Evolutionary conservation across 495 filamentous ascomycete genomes (phyloP).

Genomic region (Xylaria scruposa): DNA sequence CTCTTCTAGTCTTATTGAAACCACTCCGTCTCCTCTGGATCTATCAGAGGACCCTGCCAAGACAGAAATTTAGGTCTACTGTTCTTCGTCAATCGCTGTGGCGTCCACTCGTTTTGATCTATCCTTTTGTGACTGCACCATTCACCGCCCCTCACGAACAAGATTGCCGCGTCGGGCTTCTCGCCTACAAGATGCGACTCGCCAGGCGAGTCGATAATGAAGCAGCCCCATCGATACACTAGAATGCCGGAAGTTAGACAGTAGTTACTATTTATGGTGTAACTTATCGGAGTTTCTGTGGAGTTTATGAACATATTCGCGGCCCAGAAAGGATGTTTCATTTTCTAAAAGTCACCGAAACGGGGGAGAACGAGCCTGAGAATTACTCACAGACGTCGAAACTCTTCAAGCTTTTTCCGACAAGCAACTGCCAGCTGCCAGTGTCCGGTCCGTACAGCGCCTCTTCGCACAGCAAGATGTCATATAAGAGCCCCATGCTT

Average conservation of each 20-base stretch:
- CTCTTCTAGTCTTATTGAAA: background rate
- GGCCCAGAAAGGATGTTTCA: background rate
- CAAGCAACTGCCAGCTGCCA: constrained; percentile 29
- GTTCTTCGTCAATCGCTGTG: constrained; percentile 5
- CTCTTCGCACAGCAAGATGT: constrained; percentile 36
- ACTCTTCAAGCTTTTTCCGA: constrained; percentile 7
- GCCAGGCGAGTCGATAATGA: background rate
- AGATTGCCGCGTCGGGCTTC: constrained; percentile 2
- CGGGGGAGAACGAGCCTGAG: background rate
- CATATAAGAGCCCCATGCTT: constrained; percentile 37
- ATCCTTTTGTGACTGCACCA: background rate
- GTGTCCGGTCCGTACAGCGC: constrained; percentile 34
- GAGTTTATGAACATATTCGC: background rate
- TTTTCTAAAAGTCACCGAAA: background rate
- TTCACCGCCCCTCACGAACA: constrained; percentile 17
- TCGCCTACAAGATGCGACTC: constrained; percentile 13
- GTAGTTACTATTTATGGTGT: background rate
- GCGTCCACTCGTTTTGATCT: background rate
- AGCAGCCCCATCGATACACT: constrained; percentile 21
- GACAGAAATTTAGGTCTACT: constrained; percentile 13
- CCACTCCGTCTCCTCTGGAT: constrained; percentile 14
- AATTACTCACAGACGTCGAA: constrained; percentile 13
- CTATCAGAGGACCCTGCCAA: constrained; percentile 20
- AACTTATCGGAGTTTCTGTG: background rate
- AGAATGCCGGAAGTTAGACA: background rate